Conservation (phyloP, 2,329 filamentous ascomycete species). For the Geosmithia morbida region DNA sequence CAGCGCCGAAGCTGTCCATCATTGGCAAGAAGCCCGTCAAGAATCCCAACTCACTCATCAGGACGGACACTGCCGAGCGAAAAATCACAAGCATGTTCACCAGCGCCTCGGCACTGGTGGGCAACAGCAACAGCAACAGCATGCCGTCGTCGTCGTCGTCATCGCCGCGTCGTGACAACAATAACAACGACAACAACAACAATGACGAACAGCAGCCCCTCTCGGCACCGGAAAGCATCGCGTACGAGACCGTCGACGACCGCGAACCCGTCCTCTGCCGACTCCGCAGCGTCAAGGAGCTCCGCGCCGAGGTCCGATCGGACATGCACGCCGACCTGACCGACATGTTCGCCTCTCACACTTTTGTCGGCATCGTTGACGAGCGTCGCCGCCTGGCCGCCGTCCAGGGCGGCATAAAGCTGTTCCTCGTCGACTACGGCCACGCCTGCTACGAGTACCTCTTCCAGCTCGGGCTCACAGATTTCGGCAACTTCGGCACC, state of each 20-base stretch:
- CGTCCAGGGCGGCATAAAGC: constrained; percentile 81
- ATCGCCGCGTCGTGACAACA: no score
- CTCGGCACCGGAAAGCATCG: constrained; percentile 31
- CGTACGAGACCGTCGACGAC: constrained; percentile 55
- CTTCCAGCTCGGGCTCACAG: constrained; percentile 86
- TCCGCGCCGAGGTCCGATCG: constrained; percentile 68
- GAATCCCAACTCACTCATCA: constrained; percentile 62
- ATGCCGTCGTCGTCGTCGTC: background rate
- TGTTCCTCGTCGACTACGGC: constrained; percentile 89
- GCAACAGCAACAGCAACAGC: no score
- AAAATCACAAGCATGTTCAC: constrained; percentile 94
- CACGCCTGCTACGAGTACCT: constrained; percentile 79
- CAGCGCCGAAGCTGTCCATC: constrained; percentile 7
- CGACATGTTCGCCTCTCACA: constrained; percentile 75
- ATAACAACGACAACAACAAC: constrained; percentile 12
- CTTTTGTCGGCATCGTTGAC: constrained; percentile 88
- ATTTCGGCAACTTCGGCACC: constrained; percentile 87
- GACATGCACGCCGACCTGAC: constrained; percentile 75
- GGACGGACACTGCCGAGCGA: constrained; percentile 74
- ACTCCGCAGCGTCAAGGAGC: constrained; percentile 71
- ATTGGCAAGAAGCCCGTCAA: constrained; percentile 13
- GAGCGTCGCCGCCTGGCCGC: constrained; percentile 76
- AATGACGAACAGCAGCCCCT: no score
- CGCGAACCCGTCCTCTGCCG: constrained; percentile 57
- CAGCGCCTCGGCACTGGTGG: constrained; percentile 22